These are phyloP conservation scores for Leishmania major DNA, from an alignment of 208 protist genomes.

Conservation along the genomic window DNA sequence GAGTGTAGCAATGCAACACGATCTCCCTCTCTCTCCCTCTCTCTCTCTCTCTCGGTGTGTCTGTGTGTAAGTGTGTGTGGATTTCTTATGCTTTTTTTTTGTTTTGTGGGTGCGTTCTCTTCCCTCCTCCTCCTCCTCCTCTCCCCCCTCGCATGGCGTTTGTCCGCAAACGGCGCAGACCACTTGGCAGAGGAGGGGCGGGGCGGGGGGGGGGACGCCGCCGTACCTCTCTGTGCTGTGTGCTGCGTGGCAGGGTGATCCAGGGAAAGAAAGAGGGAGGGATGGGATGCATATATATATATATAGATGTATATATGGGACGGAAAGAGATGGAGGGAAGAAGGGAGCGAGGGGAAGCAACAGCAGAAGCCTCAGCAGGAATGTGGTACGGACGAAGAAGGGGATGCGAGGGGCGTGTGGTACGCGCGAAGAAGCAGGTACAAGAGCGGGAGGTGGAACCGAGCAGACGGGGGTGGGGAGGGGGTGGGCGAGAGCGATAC, in stretches of 20 bases:
- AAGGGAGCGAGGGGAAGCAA: background rate
- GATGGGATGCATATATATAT: background rate
- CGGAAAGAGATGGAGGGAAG: background rate
- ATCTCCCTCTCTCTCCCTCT: no score
- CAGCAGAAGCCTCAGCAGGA: no score
- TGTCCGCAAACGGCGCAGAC: background rate
- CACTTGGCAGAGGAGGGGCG: background rate
- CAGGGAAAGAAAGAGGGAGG: background rate
- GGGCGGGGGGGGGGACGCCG: no score
- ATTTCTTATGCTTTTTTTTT: background rate
- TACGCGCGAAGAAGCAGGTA: background rate
- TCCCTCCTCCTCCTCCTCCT: no score
- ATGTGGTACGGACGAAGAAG: background rate
- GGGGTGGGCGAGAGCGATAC: background rate
- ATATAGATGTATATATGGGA: no score
- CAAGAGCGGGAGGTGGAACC: background rate
- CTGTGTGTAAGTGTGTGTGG: no score
- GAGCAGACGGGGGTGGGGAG: background rate
- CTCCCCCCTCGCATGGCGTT: background rate
- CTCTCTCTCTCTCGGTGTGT: no score
- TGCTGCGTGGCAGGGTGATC: background rate
- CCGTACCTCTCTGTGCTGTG: background rate
- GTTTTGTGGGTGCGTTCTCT: no score
- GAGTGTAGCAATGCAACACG: no score
- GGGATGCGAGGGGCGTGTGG: background rate